phyloP scores from a whole-genome alignment of 192 early-diverging fungal genomes.

The Chytriomyces confervae region DNA sequence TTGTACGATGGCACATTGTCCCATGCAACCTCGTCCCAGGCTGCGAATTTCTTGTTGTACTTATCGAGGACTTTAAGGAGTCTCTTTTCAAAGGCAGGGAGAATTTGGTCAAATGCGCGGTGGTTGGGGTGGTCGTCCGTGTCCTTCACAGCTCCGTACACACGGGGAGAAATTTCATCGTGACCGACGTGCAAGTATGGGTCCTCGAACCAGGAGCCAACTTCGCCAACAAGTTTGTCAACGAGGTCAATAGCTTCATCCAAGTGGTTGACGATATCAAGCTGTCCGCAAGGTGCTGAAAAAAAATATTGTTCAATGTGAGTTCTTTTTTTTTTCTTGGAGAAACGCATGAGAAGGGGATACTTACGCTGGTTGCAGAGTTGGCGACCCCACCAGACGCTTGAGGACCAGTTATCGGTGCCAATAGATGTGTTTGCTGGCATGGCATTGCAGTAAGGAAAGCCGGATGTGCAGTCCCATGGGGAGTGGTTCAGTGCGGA shows the following conservation, averaged over 20 bases:
- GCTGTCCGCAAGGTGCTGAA: slow-evolving; percentile 74
- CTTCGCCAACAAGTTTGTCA: slow-evolving; percentile 67
- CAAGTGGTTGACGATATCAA: slow-evolving; percentile 59
- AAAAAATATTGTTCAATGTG: too few species aligned
- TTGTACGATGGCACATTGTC: slow-evolving; percentile 37
- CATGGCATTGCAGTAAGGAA: too few species aligned
- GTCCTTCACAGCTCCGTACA: not conserved
- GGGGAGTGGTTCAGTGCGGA: too few species aligned
- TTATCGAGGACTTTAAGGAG: not conserved
- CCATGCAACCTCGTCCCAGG: slow-evolving; percentile 30
- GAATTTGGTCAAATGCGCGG: not conserved
- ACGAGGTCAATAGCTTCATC: slow-evolving; percentile 67
- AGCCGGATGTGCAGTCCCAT: too few species aligned
- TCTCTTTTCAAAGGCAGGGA: slow-evolving; percentile 5
- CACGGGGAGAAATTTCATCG: slow-evolving; percentile 42
- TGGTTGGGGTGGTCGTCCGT: not conserved
- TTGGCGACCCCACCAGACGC: too few species aligned
- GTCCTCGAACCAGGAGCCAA: slow-evolving; percentile 72
- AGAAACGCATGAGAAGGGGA: too few species aligned
- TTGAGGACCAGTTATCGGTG: too few species aligned
- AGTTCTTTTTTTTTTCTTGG: too few species aligned
- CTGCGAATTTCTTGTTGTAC: slow-evolving; percentile 23
- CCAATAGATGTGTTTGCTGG: too few species aligned
- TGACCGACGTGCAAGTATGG: slow-evolving; percentile 72
- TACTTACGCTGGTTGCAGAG: too few species aligned